phyloP scores from a whole-genome alignment of 306 rosid species.

The Comarum palustre region DNA sequence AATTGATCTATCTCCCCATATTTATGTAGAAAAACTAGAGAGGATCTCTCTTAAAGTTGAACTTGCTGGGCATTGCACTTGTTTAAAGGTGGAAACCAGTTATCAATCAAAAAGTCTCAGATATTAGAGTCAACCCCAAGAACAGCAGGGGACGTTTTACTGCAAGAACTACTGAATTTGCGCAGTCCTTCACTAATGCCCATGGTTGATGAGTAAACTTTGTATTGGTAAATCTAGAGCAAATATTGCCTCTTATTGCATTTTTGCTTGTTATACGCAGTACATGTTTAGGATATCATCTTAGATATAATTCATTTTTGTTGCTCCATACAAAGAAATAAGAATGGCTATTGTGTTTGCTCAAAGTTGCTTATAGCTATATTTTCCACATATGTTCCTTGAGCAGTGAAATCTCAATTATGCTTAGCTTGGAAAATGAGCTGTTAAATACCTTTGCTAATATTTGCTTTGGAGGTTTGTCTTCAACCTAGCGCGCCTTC shows the following conservation, averaged over 20 bases:
- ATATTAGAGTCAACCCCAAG: constrained; percentile 48
- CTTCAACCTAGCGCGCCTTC: too few relatives aligned
- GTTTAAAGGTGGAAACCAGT: constrained; percentile 68
- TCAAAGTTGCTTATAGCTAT: background rate
- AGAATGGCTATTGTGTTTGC: background rate
- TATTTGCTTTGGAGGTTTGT: too few relatives aligned
- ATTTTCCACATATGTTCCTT: background rate
- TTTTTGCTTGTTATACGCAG: constrained; percentile 3
- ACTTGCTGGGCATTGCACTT: constrained; percentile 69
- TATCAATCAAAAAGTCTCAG: constrained; percentile 39
- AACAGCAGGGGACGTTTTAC: constrained; percentile 61
- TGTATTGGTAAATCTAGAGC: background rate
- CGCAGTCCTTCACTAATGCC: constrained; percentile 53
- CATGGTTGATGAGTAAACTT: constrained; percentile 47
- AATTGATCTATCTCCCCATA: constrained; percentile 46
- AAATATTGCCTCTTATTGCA: background rate
- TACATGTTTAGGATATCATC: background rate
- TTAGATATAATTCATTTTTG: background rate
- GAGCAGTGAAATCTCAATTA: background rate
- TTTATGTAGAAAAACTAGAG: constrained; percentile 40
- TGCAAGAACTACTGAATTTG: constrained; percentile 54
- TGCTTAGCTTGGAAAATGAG: too few relatives aligned
- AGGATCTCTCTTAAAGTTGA: constrained; percentile 49
- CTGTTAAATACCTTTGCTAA: too few relatives aligned
- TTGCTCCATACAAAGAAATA: constrained; percentile 10